Conservation (phyloP, 345 rosid genomes). For the Eucalyptus regnans region DNA sequence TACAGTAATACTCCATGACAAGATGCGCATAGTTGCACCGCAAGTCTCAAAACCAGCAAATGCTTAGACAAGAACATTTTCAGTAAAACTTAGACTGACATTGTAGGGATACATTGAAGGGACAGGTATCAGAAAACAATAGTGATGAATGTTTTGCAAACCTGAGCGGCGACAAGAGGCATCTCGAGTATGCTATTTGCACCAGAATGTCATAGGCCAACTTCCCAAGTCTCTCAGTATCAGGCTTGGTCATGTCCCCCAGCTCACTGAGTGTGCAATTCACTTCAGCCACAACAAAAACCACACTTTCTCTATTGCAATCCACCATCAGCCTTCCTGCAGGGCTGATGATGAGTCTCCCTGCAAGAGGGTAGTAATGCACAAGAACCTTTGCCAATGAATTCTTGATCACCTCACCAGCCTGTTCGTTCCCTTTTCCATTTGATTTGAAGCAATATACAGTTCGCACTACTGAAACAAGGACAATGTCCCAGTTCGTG, state of each 20-base stretch:
- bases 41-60: background rate
- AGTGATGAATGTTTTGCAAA: background rate
- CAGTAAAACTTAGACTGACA: background rate
- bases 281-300: slow-evolving; percentile 75
- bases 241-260: slow-evolving; percentile 74
- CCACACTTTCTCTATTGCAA: slow-evolving; percentile 72
- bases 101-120: background rate
- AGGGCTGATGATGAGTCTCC: slow-evolving; percentile 59
- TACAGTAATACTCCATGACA: background rate
- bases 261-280: slow-evolving; percentile 45
- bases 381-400: slow-evolving; percentile 69
- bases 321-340: slow-evolving; percentile 64
- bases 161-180: slow-evolving; percentile 88
- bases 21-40: background rate
- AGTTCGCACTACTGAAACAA: slow-evolving; percentile 60
- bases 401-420: slow-evolving; percentile 49
- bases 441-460: slow-evolving; percentile 69
- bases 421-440: slow-evolving; percentile 47
- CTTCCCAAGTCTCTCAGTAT: slow-evolving; percentile 60
- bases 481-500: slow-evolving; percentile 71
- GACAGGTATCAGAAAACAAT: background rate
- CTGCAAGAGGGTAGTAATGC: slow-evolving; percentile 78
- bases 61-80: background rate
- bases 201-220: slow-evolving; percentile 66
- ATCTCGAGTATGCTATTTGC: slow-evolving; percentile 77